These are phyloP conservation scores for Pichia eremophila DNA, from an alignment of 805 yeast species.

Conservation along the genomic window DNA sequence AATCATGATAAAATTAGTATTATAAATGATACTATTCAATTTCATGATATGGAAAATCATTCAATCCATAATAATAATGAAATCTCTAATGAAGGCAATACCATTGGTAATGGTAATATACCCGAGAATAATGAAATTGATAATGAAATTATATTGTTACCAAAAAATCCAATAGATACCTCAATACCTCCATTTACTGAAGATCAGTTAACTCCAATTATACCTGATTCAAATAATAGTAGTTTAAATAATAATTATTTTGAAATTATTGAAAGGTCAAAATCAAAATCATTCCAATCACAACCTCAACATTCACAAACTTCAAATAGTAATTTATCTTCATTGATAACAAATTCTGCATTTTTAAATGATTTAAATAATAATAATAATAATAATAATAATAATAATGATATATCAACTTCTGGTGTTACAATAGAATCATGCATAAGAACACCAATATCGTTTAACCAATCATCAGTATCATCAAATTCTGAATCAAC, in stretches of 20 bases:
- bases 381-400: not conserved
- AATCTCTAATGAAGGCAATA: not conserved
- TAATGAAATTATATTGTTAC: slow-evolving; percentile 17
- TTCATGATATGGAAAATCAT: not conserved
- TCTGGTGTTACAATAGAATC: not conserved
- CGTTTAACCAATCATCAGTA: not conserved
- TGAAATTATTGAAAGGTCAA: not conserved
- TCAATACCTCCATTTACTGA: slow-evolving; percentile 21
- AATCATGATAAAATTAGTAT: not conserved
- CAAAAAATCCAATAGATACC: slow-evolving; percentile 20
- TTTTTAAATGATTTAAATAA: not conserved
- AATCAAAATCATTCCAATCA: not conserved
- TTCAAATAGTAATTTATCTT: not conserved
- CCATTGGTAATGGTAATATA: not conserved
- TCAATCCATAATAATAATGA: not conserved
- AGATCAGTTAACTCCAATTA: slow-evolving; percentile 21
- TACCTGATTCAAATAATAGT: slow-evolving; percentile 10
- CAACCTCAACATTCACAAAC: not conserved
- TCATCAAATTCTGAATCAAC: not conserved
- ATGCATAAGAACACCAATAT: not conserved
- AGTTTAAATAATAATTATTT: slow-evolving; percentile 1
- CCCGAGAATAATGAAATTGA: not conserved
- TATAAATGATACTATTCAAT: not conserved
- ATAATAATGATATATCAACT: not conserved
- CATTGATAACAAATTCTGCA: not conserved